Evolutionary conservation across 805 yeast species (phyloP).

Genomic region (Saccharomycopsis amapae): DNA sequence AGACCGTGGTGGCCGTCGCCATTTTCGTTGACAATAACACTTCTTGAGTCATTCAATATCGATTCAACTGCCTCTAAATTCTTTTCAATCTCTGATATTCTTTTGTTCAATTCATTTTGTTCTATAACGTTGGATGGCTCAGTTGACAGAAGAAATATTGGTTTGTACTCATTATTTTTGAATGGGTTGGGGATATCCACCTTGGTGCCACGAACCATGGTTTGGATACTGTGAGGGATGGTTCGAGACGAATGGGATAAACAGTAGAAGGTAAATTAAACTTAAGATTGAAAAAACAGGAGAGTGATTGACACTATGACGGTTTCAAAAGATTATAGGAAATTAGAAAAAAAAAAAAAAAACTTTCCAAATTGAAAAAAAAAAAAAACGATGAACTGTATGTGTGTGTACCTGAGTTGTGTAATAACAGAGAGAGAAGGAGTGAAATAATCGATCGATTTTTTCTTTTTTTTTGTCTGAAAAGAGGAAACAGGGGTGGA

Average conservation of each 20-base stretch:
- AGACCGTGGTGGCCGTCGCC: background rate
- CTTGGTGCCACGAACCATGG: constrained; percentile 8
- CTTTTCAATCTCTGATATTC: constrained; percentile 18
- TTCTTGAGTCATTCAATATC: constrained; percentile 14
- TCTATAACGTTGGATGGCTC: constrained; percentile 12
- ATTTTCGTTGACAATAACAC: constrained; percentile 14
- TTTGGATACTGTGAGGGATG: background rate
- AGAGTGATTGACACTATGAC: too few species aligned
- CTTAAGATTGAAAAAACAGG: background rate
- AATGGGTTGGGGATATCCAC: constrained; percentile 22
- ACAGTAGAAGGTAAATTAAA: background rate
- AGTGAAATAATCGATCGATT: too few species aligned
- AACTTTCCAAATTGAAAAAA: too few species aligned
- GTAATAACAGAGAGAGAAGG: too few species aligned
- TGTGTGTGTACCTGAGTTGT: too few species aligned
- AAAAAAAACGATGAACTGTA: background rate
- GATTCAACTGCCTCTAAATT: constrained; percentile 20
- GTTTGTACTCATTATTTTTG: constrained; percentile 21
- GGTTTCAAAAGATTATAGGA: background rate
- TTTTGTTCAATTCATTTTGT: constrained; percentile 12
- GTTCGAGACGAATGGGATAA: background rate
- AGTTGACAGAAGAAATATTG: constrained; percentile 19
- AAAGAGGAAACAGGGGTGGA: too few species aligned
- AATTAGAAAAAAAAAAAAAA: background rate
- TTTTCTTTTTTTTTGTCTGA: too few species aligned